Conservation (phyloP, 176 grass and related monocot species). For the Triticum urartu region DNA sequence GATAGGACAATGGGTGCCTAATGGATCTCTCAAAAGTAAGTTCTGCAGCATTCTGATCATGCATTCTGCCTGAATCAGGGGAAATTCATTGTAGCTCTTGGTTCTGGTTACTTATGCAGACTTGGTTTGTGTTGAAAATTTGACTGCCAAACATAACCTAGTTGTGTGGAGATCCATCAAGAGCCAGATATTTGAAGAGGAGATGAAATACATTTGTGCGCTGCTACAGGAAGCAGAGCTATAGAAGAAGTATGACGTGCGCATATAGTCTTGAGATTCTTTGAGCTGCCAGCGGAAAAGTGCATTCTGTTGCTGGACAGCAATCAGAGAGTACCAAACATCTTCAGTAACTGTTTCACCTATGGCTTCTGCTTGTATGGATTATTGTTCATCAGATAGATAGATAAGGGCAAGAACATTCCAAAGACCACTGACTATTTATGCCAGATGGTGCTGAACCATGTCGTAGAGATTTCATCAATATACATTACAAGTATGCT, state of each 20-base stretch:
- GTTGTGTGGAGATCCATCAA: slow-evolving; percentile 16
- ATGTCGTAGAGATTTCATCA: slow-evolving; percentile 4
- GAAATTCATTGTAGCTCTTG: too few relatives aligned
- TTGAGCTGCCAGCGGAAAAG: neutral
- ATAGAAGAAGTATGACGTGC: neutral
- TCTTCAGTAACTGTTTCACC: neutral
- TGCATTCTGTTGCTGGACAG: neutral
- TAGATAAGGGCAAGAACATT: neutral
- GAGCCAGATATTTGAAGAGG: slow-evolving; percentile 7
- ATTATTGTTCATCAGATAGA: neutral
- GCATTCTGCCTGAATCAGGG: neutral
- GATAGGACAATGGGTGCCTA: neutral
- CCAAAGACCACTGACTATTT: neutral
- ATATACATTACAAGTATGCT: neutral
- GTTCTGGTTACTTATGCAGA: neutral
- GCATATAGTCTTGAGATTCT: neutral
- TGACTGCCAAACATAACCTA: neutral
- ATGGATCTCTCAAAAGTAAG: neutral
- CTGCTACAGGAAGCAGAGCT: neutral
- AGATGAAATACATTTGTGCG: neutral
- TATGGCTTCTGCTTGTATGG: slow-evolving; percentile 1
- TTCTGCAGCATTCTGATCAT: neutral
- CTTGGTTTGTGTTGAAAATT: slow-evolving; percentile 1
- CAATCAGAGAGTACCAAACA: neutral
- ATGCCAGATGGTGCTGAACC: neutral